Evolutionary conservation across 2,329 filamentous ascomycete species (phyloP), one percentile per base, ranked within the genome.

Genomic region (Colletotrichum tabaci): DNA sequence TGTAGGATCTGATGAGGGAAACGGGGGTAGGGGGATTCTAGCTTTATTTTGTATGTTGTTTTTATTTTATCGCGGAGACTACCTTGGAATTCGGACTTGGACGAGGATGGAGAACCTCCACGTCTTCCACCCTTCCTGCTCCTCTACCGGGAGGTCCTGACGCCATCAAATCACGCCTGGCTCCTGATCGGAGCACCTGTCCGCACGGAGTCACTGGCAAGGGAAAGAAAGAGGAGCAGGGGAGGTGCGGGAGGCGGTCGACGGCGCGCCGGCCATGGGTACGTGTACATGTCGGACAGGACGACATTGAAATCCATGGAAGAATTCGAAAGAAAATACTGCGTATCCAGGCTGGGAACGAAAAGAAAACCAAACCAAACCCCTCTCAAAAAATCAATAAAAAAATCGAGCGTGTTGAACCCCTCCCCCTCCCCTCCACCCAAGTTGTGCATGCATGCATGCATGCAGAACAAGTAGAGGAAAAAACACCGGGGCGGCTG

Each of bases 301-400:
- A 53, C 50, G 52, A 44, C 40, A 53, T 68, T 67, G 56, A 58
- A 60, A 72, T 64, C 26, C 69, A 72, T 71, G 57, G 26, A 53
- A 23, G 38, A 50, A 26, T 23, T 49, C 4, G 44, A 67, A 42
- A 2, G 35, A 10, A 38, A 38, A 38, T 8, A 38, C 9, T 10
- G 9, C 35, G 5, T 30, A 10, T 0, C 35, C 35, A 10, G 35
- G 30, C 30, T 35, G 30, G 30, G 35, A 38, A 38, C 35, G 15
- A 56, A 8, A 10, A n/a, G 42, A 56, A 40, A 21, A 67, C 5
- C 30, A 47, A 21, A 50, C 9, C 3, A 13, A 30, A 30, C 3
- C 10, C 23, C 35, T n/a, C 23, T 7, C 26, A 4, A 6, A 21
- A 3, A 30, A 21, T 62, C 61, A 53, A 38, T 16, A 61, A 65